Evolutionary conservation across 2,329 filamentous ascomycete species (phyloP).

Genomic region (Sporothrix humicola): DNA sequence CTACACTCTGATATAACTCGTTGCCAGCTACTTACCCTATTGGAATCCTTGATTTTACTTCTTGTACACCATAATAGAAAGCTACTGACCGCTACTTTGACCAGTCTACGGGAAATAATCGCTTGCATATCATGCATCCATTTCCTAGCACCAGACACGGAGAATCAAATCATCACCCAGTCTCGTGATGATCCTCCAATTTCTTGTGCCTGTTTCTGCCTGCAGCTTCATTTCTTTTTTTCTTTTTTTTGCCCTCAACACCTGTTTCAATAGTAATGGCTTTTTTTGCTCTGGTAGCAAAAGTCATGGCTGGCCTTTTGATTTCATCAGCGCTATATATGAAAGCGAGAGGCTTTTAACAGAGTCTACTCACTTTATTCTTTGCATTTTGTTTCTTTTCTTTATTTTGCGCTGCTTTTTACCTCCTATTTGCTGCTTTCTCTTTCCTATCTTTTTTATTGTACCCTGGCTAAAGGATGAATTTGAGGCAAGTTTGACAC

Average conservation of each 20-base stretch:
- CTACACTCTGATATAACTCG: neutral
- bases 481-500: neutral
- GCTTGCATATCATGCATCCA: neutral
- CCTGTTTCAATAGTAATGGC: neutral
- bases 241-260: neutral
- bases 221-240: neutral
- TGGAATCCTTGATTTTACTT: too few relatives aligned
- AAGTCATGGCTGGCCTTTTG: slow-evolving; percentile 1
- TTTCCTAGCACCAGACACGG: neutral
- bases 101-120: slow-evolving; percentile 31
- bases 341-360: neutral
- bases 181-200: neutral
- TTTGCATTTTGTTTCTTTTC: neutral
- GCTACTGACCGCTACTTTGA: slow-evolving; percentile 30
- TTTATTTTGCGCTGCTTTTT: neutral
- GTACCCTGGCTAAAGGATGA: neutral
- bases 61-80: neutral
- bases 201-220: neutral
- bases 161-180: neutral
- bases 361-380: neutral
- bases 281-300: slow-evolving; percentile 16
- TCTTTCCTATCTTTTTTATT: neutral
- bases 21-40: neutral
- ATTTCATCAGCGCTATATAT: neutral
- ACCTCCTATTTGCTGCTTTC: too few relatives aligned